These are phyloP conservation scores for Citrus mangshanensis DNA, from an alignment of 345 rosid genomes.

Conservation along the genomic window DNA sequence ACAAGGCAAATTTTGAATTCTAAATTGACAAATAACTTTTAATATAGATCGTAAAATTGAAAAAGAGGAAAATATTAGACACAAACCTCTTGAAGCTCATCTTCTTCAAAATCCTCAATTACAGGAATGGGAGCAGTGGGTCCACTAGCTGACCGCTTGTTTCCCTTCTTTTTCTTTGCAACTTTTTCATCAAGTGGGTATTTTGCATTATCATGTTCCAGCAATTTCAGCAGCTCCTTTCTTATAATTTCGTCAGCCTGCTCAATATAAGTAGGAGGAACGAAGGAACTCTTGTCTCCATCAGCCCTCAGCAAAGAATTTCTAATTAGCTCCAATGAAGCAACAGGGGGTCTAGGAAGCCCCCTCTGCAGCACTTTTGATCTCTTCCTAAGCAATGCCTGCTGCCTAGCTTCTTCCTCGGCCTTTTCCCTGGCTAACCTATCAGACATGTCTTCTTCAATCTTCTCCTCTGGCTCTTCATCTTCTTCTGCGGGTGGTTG, in stretches of 20 bases:
- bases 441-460: slow-evolving; percentile 99
- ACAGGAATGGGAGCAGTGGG: too few species aligned
- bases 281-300: slow-evolving; percentile 91
- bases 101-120: too few species aligned
- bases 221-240: slow-evolving; percentile 67
- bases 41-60: neutral
- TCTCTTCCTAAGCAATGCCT: slow-evolving; percentile 87
- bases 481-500: slow-evolving; percentile 76
- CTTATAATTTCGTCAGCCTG: slow-evolving; percentile 90
- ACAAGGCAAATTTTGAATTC: neutral
- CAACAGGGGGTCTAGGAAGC: slow-evolving; percentile 80
- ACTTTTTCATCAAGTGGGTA: slow-evolving; percentile 90
- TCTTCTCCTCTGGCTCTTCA: slow-evolving; percentile 89
- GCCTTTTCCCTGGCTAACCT: slow-evolving; percentile 83
- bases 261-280: slow-evolving; percentile 83
- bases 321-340: slow-evolving; percentile 74
- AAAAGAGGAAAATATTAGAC: too few species aligned
- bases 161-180: slow-evolving; percentile 32
- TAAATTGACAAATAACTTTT: neutral
- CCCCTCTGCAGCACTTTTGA: slow-evolving; percentile 85
- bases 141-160: too few species aligned
- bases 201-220: slow-evolving; percentile 95
- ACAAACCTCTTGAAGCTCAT: too few species aligned
- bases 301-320: slow-evolving; percentile 73
- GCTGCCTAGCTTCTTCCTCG: slow-evolving; percentile 87